Base-by-base conservation (phyloP, 2,329 filamentous ascomycete genomes). In the Claviceps citrina region DNA sequence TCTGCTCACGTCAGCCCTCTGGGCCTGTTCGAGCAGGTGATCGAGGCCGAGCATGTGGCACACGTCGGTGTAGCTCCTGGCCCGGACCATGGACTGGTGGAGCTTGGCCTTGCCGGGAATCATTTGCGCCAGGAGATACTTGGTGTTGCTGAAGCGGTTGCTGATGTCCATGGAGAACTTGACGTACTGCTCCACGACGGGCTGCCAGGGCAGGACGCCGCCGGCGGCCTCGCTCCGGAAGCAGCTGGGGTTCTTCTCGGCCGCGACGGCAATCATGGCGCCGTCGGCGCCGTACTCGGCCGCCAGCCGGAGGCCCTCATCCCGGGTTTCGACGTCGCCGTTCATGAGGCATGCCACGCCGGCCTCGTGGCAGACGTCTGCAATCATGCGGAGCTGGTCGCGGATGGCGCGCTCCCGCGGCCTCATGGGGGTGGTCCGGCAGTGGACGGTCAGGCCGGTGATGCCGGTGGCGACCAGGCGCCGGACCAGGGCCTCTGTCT, bases 291-390 rank as follows among this genome's bases (percentile, higher is more conserved):
- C 80, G 54, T 74, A 95, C 56, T 94, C 81, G 20, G 72, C 53
- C 45, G 86, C 79, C 6, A 98, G 68, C 43, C 66, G 57, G 7
- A 82, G 54, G 0, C 78, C 89, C 43, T 93, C 68, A 38, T 84
- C 81, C 40, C 83, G 74, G 28, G 68, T 75, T 40, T 71, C 75
- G 0, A 98, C 86, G 53, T 98, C 91, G 36, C 91, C 91, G 54
- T 98, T 98, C 78, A 96, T 87, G 31, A 96, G 62, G 54, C 89
- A 95, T 7, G 89, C 86, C 2, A 98, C 86, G 22, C 89, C 89
- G 9, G 78, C 78, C 47, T 86, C 78, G 46, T 73, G 78, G 54
- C 91, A 98, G 1, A 94, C 68, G 5, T 76, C 67, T 1, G 74
- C 81, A 35, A 98, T 71, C 83, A 94, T 93, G 43, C 71, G 71